A percentile compares a stretch with the other conserved stretches of the same genome.
Evolutionary conservation across 345 rosid genomes (phyloP).

Genomic region (Ricinus communis): DNA sequence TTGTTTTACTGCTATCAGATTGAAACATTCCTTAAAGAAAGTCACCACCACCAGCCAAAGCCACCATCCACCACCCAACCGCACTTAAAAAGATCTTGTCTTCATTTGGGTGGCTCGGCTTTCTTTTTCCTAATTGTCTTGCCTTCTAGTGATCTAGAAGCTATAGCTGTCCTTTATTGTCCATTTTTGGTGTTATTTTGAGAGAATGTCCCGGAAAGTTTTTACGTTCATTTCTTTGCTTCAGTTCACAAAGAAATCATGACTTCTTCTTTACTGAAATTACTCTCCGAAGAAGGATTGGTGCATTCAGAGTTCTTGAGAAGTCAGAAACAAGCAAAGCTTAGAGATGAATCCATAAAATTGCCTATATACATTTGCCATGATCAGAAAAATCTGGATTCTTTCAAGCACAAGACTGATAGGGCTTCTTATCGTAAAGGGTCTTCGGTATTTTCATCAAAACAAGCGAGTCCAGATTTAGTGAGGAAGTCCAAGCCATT

Average conservation of each 20-base stretch:
- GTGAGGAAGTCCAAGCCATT: conserved; percentile 23
- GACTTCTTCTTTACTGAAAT: conserved; percentile 47
- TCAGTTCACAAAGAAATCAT: conserved; percentile 7
- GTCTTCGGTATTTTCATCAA: conserved; percentile 31
- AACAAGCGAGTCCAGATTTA: conserved; percentile 23
- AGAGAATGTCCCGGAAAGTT: conserved; percentile 31
- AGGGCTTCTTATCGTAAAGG: conserved; percentile 21
- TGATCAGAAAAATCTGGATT: conserved; percentile 24
- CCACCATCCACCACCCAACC: too few species aligned
- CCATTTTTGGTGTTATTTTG: not conserved
- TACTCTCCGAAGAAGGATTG: conserved; percentile 49
- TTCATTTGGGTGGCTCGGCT: too few species aligned
- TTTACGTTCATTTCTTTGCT: conserved; percentile 7
- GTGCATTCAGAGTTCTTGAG: conserved; percentile 19
- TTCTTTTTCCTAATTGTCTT: conserved; percentile 8
- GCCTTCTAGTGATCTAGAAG: too few species aligned
- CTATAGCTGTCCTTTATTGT: conserved; percentile 10
- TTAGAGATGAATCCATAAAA: conserved; percentile 18
- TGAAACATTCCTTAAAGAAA: too few species aligned
- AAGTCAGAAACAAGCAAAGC: conserved; percentile 12
- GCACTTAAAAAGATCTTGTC: too few species aligned
- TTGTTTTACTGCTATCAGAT: too few species aligned
- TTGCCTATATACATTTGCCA: conserved; percentile 47
- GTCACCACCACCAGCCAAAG: too few species aligned
- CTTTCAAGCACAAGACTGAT: conserved; percentile 15